phyloP scores from a whole-genome alignment of 2,329 filamentous ascomycete species.

The Aspergillus sp. region DNA sequence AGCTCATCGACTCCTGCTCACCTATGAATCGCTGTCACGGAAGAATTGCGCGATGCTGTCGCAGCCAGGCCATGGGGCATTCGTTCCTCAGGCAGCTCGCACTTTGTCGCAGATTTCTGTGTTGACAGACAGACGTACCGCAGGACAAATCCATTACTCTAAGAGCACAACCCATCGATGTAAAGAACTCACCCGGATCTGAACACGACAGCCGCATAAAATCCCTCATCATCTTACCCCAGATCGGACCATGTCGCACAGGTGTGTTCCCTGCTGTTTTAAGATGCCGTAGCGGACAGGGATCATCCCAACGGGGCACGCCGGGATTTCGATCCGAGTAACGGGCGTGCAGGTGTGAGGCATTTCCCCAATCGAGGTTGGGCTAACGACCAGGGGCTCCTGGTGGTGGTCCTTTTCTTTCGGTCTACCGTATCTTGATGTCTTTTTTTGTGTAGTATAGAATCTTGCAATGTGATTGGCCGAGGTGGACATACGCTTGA shows the following conservation, averaged over 20 bases:
- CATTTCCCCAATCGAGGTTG: constrained; percentile 7
- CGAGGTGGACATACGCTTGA: neutral
- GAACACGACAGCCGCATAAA: constrained; percentile 9
- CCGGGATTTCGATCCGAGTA: constrained; percentile 7
- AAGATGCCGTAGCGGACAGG: constrained; percentile 16
- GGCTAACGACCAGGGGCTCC: constrained; percentile 6
- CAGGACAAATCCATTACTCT: neutral
- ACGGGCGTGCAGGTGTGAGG: constrained; percentile 8
- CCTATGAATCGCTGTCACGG: no score
- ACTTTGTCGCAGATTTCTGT: no score
- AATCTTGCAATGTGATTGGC: neutral
- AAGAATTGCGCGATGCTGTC: no score
- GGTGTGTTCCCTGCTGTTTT: constrained; percentile 16
- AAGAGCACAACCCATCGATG: no score
- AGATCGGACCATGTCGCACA: constrained; percentile 17
- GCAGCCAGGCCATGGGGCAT: no score
- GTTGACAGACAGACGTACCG: neutral
- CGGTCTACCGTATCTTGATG: neutral
- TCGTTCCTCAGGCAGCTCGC: no score
- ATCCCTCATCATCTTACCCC: constrained; percentile 13
- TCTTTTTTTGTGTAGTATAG: neutral
- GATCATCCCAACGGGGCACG: constrained; percentile 8
- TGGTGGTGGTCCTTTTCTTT: neutral
- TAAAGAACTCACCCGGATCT: constrained; percentile 1
- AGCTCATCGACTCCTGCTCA: neutral